phyloP scores from a whole-genome alignment of 2,329 filamentous ascomycete species.

The Arthrocladium fulminans region DNA sequence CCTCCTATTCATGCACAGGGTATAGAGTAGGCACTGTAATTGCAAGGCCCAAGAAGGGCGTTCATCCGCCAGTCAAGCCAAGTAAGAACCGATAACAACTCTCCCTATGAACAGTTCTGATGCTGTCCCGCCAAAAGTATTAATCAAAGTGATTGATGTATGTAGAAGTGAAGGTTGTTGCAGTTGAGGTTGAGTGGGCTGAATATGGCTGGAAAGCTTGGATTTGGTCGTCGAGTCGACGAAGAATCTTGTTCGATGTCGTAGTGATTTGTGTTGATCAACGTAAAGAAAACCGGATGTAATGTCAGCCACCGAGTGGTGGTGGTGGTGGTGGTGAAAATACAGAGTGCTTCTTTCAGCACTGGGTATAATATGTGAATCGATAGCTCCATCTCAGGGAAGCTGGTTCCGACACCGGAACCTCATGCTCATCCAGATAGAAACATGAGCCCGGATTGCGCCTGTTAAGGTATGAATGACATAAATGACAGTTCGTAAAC shows the following conservation, averaged over 20 bases:
- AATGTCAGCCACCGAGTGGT: neutral
- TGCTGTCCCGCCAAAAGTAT: neutral
- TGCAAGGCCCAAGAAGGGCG: neutral
- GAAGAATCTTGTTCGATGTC: neutral
- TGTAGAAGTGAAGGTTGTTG: conserved; percentile 5
- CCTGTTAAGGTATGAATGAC: neutral
- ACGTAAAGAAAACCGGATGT: conserved; percentile 3
- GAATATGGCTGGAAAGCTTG: neutral
- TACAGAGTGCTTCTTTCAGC: neutral
- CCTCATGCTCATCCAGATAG: neutral
- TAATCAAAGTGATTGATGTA: conserved; percentile 4
- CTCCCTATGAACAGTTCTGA: neutral
- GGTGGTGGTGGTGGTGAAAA: neutral
- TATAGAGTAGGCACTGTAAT: conserved; percentile 6
- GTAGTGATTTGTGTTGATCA: neutral
- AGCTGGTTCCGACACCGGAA: neutral
- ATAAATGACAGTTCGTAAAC: conserved; percentile 1
- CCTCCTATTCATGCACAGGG: conserved; percentile 4
- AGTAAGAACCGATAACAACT: conserved; percentile 1
- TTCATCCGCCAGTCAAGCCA: neutral
- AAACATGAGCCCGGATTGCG: neutral
- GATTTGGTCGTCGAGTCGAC: conserved; percentile 1
- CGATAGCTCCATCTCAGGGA: neutral
- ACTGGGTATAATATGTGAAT: neutral
- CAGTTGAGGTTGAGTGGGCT: conserved; percentile 1